Percentiles rank a stretch among this genome's conserved stretches.
phyloP scores from a whole-genome alignment of 257 asterid genomes.

The Petunia axillaris region DNA sequence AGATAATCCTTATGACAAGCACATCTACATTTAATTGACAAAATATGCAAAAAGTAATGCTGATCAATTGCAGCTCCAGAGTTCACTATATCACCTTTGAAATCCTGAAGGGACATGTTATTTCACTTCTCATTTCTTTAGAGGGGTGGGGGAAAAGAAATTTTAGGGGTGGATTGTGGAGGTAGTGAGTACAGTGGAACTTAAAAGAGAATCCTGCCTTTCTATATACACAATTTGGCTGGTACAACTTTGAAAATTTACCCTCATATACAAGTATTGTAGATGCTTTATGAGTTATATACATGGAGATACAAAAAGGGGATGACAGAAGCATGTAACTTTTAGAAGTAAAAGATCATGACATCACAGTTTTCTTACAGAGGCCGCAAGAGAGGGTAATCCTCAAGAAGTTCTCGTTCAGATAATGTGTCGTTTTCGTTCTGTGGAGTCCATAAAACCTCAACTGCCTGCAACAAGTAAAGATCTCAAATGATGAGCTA shows the following conservation, averaged over 20 bases:
- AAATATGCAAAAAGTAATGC: not conserved
- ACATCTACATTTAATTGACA: not conserved
- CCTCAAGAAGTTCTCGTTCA: conserved; percentile 85
- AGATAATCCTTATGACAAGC: not conserved
- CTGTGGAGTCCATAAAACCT: conserved; percentile 97
- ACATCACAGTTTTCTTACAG: conserved; percentile 45
- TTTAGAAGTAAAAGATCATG: conserved; percentile 1
- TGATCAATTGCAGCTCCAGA: not conserved
- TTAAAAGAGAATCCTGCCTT: not conserved
- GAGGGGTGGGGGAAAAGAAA: not conserved
- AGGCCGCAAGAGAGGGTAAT: conserved; percentile 83
- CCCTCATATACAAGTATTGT: not conserved
- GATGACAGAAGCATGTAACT: not conserved
- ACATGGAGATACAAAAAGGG: conserved; percentile 17
- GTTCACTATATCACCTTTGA: not conserved
- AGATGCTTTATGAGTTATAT: conserved; percentile 3
- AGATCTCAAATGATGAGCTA: conserved; percentile 15
- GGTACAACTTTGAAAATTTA: not conserved
- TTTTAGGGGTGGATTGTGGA: not conserved
- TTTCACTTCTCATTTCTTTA: not conserved
- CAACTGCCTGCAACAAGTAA: conserved; percentile 69
- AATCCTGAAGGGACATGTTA: not conserved
- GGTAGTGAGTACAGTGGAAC: not conserved
- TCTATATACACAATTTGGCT: not conserved
- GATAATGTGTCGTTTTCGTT: conserved; percentile 78